Evolutionary conservation across 176 grass and related monocot species (phyloP).

Genomic region (Otatea glauca): DNA sequence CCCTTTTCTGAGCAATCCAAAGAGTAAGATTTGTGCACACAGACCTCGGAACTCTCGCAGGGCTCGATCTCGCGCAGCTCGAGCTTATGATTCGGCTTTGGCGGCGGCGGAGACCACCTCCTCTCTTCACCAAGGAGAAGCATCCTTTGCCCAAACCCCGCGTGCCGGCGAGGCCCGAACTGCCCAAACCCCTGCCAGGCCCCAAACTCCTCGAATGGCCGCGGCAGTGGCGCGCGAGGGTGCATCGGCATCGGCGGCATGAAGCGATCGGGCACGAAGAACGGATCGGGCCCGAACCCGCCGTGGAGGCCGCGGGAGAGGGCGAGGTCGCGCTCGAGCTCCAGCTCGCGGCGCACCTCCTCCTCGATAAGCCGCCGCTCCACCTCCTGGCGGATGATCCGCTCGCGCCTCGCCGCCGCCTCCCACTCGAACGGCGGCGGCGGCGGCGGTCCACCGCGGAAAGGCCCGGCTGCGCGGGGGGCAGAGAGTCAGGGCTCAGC

Average conservation of each 20-base stretch:
- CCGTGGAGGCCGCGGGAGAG: slow-evolving; percentile 25
- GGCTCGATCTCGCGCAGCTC: slow-evolving; percentile 24
- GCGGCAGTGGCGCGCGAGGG: not conserved
- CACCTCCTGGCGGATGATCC: slow-evolving; percentile 43
- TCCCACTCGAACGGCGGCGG: not conserved
- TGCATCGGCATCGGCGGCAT: slow-evolving; percentile 10
- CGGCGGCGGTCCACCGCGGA: not conserved
- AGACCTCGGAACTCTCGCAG: slow-evolving; percentile 27
- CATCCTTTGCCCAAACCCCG: not conserved
- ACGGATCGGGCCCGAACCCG: not conserved
- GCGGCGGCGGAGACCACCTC: not conserved
- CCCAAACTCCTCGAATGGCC: not conserved
- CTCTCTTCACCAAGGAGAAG: not conserved
- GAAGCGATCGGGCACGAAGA: not conserved
- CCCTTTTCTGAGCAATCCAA: not conserved
- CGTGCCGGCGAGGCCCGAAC: not conserved
- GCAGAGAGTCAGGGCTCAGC: not conserved
- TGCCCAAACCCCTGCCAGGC: not conserved
- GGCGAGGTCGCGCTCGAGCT: slow-evolving; percentile 21
- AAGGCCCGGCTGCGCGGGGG: slow-evolving; percentile 15
- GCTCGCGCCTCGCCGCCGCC: slow-evolving; percentile 21
- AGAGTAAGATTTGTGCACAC: not conserved
- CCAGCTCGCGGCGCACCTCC: slow-evolving; percentile 28
- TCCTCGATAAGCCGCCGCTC: slow-evolving; percentile 14
- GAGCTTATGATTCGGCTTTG: slow-evolving; percentile 32